Conservation (phyloP, 768 basidiomycete species). For the Hygrocybe punicea region DNA sequence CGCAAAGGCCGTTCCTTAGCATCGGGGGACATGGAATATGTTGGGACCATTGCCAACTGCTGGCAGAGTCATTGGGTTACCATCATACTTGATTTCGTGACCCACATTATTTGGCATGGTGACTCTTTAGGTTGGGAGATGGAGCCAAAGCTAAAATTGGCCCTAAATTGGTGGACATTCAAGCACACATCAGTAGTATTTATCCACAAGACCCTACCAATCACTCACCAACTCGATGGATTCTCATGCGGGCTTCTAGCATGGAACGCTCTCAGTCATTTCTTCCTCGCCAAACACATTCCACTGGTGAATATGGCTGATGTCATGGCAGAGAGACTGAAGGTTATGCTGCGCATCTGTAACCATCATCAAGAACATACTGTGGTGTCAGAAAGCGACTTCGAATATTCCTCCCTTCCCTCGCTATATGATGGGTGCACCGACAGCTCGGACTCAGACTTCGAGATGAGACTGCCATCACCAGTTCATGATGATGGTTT, state of each 20-base stretch:
- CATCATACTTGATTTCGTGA: constrained; percentile 14
- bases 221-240: constrained; percentile 14
- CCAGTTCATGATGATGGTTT: not conserved
- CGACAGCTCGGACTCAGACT: not conserved
- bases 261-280: constrained; percentile 17
- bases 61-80: constrained; percentile 16
- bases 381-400: not conserved
- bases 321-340: constrained; percentile 12
- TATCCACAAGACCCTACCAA: constrained; percentile 6
- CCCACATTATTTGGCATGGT: constrained; percentile 11
- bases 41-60: constrained; percentile 13
- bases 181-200: constrained; percentile 14
- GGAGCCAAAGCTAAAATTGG: not conserved
- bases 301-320: not conserved
- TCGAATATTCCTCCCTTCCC: not conserved
- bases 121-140: constrained; percentile 16
- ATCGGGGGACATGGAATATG: not conserved
- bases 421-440: not conserved
- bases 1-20: not conserved
- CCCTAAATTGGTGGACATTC: constrained; percentile 20
- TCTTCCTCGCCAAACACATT: not conserved
- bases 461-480: not conserved
- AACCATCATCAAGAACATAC: constrained; percentile 3
- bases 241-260: constrained; percentile 20
- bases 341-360: constrained; percentile 12